phyloP scores from a whole-genome alignment of 2,329 filamentous ascomycete genomes.

The Xylariaceae sp. region DNA sequence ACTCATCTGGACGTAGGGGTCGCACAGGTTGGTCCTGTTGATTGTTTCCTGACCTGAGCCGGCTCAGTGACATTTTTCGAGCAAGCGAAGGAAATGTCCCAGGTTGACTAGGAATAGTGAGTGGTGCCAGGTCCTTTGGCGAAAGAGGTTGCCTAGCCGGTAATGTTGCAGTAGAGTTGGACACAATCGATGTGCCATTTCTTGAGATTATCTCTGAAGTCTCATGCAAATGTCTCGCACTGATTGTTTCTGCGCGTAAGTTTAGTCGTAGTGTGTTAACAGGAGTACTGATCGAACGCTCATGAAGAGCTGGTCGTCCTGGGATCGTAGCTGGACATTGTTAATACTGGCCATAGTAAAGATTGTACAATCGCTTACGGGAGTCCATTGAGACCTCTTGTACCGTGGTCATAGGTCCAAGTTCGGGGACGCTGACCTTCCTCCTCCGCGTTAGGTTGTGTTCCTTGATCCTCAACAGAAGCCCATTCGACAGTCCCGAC shows the following conservation, averaged over 20 bases:
- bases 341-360: conserved; percentile 29
- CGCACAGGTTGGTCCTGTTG: conserved; percentile 50
- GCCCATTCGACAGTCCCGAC: conserved; percentile 46
- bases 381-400: conserved; percentile 74
- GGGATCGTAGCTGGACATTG: conserved; percentile 67
- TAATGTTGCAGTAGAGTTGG: conserved; percentile 14
- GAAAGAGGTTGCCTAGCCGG: conserved; percentile 52
- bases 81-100: conserved; percentile 43
- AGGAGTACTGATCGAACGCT: conserved; percentile 69
- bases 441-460: conserved; percentile 63
- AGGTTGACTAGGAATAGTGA: conserved; percentile 59
- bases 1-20: conserved; percentile 54
- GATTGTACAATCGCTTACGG: conserved; percentile 57
- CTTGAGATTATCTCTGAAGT: background rate
- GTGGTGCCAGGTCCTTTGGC: conserved; percentile 61
- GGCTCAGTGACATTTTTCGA: conserved; percentile 51
- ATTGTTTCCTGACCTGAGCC: conserved; percentile 54
- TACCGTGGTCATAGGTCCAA: conserved; percentile 73
- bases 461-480: conserved; percentile 64
- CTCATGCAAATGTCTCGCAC: conserved; percentile 23
- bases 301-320: conserved; percentile 67
- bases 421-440: conserved; percentile 69
- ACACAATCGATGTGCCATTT: conserved; percentile 5
- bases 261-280: conserved; percentile 57
- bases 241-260: conserved; percentile 48